These are phyloP conservation scores for Penicillium crustosum DNA, from an alignment of 2,329 filamentous ascomycete genomes.

Conservation along the genomic window DNA sequence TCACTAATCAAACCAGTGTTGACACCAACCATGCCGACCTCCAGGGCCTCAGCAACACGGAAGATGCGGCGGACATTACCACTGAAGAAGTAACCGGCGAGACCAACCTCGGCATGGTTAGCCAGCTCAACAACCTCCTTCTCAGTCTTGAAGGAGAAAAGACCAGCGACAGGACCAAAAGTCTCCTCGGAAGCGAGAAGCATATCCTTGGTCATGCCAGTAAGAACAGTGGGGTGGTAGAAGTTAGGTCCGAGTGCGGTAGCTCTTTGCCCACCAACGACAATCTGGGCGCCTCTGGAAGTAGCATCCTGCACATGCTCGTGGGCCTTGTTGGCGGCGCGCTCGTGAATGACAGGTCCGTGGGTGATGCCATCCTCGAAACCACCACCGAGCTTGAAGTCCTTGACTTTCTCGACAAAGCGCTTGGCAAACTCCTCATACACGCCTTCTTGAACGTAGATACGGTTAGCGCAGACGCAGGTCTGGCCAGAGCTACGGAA, in stretches of 20 bases:
- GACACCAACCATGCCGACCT: conserved; percentile 57
- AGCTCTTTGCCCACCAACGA: conserved; percentile 72
- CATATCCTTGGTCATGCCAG: conserved; percentile 85
- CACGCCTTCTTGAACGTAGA: conserved; percentile 54
- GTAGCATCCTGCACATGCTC: conserved; percentile 77
- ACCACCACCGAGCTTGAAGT: conserved; percentile 49
- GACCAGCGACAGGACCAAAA: conserved; percentile 86
- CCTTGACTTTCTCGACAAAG: conserved; percentile 56
- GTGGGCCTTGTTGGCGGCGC: conserved; percentile 76
- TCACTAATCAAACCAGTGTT: conserved; percentile 69
- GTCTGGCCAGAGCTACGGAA: conserved; percentile 96
- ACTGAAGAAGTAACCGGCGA: conserved; percentile 93
- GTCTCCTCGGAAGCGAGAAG: conserved; percentile 83
- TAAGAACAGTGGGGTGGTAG: conserved; percentile 85
- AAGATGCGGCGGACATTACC: conserved; percentile 59
- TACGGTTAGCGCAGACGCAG: conserved; percentile 74
- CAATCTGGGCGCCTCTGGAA: conserved; percentile 71
- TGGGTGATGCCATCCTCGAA: conserved; percentile 50
- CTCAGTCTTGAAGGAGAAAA: conserved; percentile 87
- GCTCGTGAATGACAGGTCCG: conserved; percentile 67
- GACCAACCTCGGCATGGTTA: conserved; percentile 78
- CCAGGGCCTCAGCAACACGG: conserved; percentile 59
- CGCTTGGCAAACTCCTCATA: conserved; percentile 55
- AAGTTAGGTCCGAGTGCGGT: conserved; percentile 79
- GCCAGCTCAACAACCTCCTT: conserved; percentile 82